Percentiles rank a stretch among this genome's conserved stretches.
Conservation (phyloP, 225 moss, liverwort and hornwort species). For the Pleurozium schreberi region DNA sequence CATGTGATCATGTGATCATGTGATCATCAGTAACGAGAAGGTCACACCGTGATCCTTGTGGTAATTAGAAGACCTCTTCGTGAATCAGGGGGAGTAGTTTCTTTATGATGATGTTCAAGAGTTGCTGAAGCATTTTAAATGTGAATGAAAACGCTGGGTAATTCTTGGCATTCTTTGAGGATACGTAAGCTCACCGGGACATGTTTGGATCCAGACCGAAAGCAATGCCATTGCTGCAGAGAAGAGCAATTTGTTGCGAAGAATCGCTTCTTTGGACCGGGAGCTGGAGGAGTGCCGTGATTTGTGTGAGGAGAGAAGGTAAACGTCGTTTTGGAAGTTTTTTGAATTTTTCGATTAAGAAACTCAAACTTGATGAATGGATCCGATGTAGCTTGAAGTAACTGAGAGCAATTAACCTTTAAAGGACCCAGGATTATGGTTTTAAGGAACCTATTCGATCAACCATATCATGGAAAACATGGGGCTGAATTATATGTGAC, state of each 20-base stretch:
- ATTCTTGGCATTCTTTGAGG: not conserved
- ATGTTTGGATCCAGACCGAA: conserved; percentile 7
- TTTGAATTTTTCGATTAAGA: not conserved
- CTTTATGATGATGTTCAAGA: not conserved
- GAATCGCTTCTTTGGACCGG: conserved; percentile 12
- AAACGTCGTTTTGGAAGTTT: not conserved
- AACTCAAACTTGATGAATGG: not conserved
- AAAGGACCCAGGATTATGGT: not conserved
- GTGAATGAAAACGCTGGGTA: not conserved
- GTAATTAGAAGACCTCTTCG: not conserved
- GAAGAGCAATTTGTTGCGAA: not conserved
- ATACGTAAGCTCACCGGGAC: not conserved
- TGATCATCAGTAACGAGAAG: not conserved
- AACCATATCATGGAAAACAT: not conserved
- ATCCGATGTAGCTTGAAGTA: not conserved
- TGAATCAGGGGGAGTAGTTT: not conserved
- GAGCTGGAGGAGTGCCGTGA: conserved; percentile 23
- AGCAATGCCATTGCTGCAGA: conserved; percentile 4
- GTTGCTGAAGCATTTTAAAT: not conserved
- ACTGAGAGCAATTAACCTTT: not conserved
- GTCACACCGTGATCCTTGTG: not conserved
- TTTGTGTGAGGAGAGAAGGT: conserved; percentile 28
- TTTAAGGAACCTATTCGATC: not conserved
- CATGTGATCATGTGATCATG: too few relatives aligned
- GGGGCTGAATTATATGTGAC: not conserved